These are phyloP conservation scores for Teunomyces gatunensis DNA, from an alignment of 805 yeast species.

Conservation along the genomic window DNA sequence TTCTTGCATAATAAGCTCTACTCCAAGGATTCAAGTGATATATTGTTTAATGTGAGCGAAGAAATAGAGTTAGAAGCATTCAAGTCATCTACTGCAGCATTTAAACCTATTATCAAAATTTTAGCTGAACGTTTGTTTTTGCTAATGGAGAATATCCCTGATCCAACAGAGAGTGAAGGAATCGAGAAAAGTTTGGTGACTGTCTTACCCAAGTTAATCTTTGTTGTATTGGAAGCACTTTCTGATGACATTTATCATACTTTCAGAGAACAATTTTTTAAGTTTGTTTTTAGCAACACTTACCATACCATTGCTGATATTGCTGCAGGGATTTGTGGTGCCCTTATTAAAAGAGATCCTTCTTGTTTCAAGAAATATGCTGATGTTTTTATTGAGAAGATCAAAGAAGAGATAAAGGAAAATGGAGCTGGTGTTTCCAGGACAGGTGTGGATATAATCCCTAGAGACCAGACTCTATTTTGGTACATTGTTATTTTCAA, in stretches of 20 bases:
- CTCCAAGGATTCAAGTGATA: conserved; percentile 8
- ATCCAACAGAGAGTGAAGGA: conserved; percentile 48
- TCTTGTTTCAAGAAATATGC: conserved; percentile 42
- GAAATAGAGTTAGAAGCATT: conserved; percentile 55
- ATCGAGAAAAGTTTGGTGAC: conserved; percentile 48
- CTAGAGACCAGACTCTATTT: conserved; percentile 74
- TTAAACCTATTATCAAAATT: conserved; percentile 54
- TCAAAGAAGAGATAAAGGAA: conserved; percentile 64
- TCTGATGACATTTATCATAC: conserved; percentile 52
- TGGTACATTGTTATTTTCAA: conserved; percentile 70
- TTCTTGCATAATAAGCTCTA: conserved; percentile 47
- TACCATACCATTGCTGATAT: conserved; percentile 61
- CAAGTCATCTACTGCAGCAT: conserved; percentile 69
- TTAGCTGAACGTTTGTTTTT: conserved; percentile 59
- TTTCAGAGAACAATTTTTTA: conserved; percentile 48
- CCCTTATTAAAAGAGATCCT: conserved; percentile 66
- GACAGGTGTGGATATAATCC: conserved; percentile 60
- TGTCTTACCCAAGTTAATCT: conserved; percentile 35
- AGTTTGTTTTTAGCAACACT: conserved; percentile 59
- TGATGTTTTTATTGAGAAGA: conserved; percentile 45
- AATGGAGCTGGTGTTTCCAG: conserved; percentile 81
- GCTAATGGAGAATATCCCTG: conserved; percentile 68
- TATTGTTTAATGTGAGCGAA: conserved; percentile 39
- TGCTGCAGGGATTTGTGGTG: conserved; percentile 69
- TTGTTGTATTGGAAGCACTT: conserved; percentile 49